These are phyloP conservation scores for Dioscorea zingiberensis DNA, from an alignment of 106 monocot species.

Conservation along the genomic window DNA sequence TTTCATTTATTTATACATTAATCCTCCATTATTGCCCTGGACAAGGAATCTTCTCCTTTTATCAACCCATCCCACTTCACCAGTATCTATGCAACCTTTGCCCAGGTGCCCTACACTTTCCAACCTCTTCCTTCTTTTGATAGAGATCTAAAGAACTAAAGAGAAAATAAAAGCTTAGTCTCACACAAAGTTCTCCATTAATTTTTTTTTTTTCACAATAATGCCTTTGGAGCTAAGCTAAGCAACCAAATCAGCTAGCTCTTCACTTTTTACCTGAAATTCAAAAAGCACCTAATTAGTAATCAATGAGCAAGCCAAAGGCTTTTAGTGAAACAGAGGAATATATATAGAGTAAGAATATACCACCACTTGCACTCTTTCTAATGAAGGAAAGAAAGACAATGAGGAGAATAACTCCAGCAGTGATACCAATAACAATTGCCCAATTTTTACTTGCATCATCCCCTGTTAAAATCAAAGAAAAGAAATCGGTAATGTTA, in stretches of 20 bases:
- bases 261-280: no score
- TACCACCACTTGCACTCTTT: background rate
- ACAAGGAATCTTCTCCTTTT: slow-evolving; percentile 2
- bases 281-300: no score
- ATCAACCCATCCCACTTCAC: background rate
- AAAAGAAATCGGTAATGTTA: no score
- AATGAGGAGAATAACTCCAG: slow-evolving; percentile 4
- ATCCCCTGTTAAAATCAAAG: slow-evolving; percentile 4
- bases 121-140: background rate
- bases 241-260: no score
- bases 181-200: background rate
- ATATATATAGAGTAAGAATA: no score
- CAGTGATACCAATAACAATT: slow-evolving; percentile 2
- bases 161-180: background rate
- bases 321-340: no score
- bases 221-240: no score
- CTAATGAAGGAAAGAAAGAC: slow-evolving; percentile 5
- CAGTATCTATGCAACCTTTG: background rate
- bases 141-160: background rate
- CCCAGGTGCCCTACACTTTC: background rate
- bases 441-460: slow-evolving; percentile 3
- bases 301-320: no score
- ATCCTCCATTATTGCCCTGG: background rate
- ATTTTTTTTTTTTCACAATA: no score
- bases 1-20: slow-evolving; percentile 1